A percentile compares a stretch with the other conserved stretches of the same genome.
Conservation (phyloP, 176 grass and related monocot genomes). For the Raddia guianensis region DNA sequence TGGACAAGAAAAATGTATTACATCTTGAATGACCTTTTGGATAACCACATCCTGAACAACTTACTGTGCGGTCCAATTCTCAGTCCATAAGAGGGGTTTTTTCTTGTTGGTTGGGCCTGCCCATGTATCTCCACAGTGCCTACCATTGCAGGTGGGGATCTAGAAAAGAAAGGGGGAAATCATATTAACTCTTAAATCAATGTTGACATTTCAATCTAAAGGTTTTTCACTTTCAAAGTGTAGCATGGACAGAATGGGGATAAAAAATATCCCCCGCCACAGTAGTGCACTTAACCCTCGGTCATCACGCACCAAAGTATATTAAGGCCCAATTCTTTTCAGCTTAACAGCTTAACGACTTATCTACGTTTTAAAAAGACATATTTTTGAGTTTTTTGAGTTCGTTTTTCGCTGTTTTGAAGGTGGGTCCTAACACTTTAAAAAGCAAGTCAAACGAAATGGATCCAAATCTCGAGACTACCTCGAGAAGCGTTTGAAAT, state of each 20-base stretch:
- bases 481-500: no score
- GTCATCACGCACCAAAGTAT: no score
- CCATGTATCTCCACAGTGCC: conserved; percentile 76
- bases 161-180: background rate
- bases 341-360: no score
- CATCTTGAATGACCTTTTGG: conserved; percentile 20
- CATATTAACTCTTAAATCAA: background rate
- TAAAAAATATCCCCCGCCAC: no score
- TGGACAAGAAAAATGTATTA: background rate
- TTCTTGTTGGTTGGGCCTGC: conserved; percentile 48
- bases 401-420: no score
- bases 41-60: conserved; percentile 14
- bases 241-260: background rate
- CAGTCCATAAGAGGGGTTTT: conserved; percentile 67
- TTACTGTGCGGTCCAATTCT: conserved; percentile 98
- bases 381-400: no score
- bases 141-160: conserved; percentile 79
- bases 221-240: background rate
- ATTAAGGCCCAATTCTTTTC: no score
- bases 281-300: no score
- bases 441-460: no score
- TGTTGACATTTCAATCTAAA: background rate
- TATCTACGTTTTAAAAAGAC: no score
- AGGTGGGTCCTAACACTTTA: no score
- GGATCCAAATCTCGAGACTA: no score